Evolutionary conservation across 2,329 filamentous ascomycete species (phyloP).

Genomic region (Bipolaris gigantea): DNA sequence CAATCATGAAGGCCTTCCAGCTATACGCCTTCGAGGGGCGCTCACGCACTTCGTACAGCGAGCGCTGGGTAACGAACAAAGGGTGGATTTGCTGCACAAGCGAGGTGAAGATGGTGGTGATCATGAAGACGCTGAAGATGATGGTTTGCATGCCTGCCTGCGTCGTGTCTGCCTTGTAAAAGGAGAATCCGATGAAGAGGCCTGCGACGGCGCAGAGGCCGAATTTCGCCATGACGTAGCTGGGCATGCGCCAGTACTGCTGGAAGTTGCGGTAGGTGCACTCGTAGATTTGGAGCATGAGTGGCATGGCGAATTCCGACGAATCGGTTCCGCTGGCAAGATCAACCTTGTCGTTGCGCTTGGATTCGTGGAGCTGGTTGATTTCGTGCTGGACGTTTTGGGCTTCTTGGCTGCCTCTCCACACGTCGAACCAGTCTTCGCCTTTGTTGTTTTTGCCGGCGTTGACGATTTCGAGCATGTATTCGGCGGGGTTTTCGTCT

Average conservation of each 20-base stretch:
- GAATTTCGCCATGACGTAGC: constrained; percentile 46
- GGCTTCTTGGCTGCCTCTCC: constrained; percentile 35
- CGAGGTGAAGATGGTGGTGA: constrained; percentile 48
- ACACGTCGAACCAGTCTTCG: constrained; percentile 48
- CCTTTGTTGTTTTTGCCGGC: constrained; percentile 36
- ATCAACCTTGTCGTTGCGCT: constrained; percentile 24
- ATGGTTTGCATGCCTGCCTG: constrained; percentile 51
- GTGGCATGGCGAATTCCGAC: constrained; percentile 50
- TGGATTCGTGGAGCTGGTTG: constrained; percentile 46
- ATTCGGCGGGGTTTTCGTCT: constrained; percentile 74
- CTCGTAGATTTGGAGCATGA: constrained; percentile 37
- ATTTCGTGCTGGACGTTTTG: constrained; percentile 42
- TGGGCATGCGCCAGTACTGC: constrained; percentile 52
- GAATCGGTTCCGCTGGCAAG: constrained; percentile 40
- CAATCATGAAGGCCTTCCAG: constrained; percentile 72
- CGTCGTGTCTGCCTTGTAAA: constrained; percentile 44
- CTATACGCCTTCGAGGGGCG: constrained; percentile 71
- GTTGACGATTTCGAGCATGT: constrained; percentile 63
- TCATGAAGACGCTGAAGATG: constrained; percentile 57
- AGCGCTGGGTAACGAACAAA: constrained; percentile 60
- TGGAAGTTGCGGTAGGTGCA: constrained; percentile 50
- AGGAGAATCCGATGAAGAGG: constrained; percentile 47
- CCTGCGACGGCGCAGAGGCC: constrained; percentile 30
- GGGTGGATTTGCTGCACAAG: constrained; percentile 62
- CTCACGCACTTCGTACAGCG: constrained; percentile 63